phyloP scores from a whole-genome alignment of 495 filamentous ascomycete genomes.

The Immersiella caudata region DNA sequence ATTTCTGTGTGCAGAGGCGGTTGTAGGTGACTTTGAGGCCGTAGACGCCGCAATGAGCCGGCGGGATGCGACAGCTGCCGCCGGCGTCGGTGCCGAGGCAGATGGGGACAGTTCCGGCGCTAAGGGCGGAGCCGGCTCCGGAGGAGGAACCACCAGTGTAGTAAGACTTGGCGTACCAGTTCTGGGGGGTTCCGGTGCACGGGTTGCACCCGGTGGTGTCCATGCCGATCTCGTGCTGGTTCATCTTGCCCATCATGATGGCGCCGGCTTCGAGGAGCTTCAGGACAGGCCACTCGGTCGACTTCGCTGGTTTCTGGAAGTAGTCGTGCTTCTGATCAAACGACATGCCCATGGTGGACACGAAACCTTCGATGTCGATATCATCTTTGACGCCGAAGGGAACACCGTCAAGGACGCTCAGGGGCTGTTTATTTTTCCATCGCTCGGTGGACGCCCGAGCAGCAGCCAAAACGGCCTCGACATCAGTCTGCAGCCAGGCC shows the following conservation, averaged over 20 bases:
- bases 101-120: slow-evolving; percentile 76
- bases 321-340: slow-evolving; percentile 41
- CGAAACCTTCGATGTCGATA: slow-evolving; percentile 72
- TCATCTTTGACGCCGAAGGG: slow-evolving; percentile 91
- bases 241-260: slow-evolving; percentile 80
- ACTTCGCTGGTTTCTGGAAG: slow-evolving; percentile 35
- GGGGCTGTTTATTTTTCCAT: slow-evolving; percentile 64
- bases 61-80: slow-evolving; percentile 80
- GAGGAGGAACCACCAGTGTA: slow-evolving; percentile 91
- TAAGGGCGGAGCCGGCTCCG: slow-evolving; percentile 77
- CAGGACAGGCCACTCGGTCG: slow-evolving; percentile 69
- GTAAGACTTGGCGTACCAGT: slow-evolving; percentile 78
- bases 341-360: slow-evolving; percentile 59
- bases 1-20: slow-evolving; percentile 62
- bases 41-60: slow-evolving; percentile 82
- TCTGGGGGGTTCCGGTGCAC: slow-evolving; percentile 72
- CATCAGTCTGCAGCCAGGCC: slow-evolving; percentile 65
- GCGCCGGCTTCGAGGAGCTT: slow-evolving; percentile 78
- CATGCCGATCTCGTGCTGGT: slow-evolving; percentile 87
- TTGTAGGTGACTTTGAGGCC: slow-evolving; percentile 84
- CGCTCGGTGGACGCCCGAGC: slow-evolving; percentile 71
- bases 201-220: slow-evolving; percentile 47
- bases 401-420: slow-evolving; percentile 77
- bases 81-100: slow-evolving; percentile 82
- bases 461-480: slow-evolving; percentile 63